Evolutionary conservation across 192 early-diverging fungal genomes (phyloP), one percentile per base, ranked within the genome.

Genomic region (Rhizoclosmatium globosum): DNA sequence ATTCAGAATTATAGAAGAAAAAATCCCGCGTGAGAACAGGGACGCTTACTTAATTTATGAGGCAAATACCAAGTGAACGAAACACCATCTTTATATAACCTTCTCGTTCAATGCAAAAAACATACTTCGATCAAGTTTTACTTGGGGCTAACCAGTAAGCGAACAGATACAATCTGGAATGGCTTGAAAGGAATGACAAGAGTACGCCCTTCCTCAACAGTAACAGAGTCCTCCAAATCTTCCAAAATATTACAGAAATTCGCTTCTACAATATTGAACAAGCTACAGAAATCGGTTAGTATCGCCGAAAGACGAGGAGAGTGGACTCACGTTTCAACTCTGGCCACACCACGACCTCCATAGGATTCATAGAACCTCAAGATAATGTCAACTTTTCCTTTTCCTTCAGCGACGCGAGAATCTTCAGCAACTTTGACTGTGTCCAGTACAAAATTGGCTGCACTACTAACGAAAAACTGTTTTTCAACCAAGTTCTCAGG

Each of bases 401-500:
- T 41, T 4, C 79, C 42, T 21, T 41, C 48, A 41, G 45, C n/a
- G 21, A 64, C 71, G 17, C 77, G 21, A n/a, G 86, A 68, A 61
- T 94, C 90, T 80, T 99, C 97, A 1, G 98, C 93, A 7, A 86
- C 79, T 83, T 99, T 99, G 74, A 99, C 85, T 0, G 94, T 94
- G 76, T 99, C 97, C 64, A 99, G 81, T n/a, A 99, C 90, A 17
- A 98, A 88, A 68, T 94, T 97, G 23, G 84, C 78, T 39, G 11
- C 19, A 23, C 58, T 69, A 6, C 70, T 68, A 23, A 39, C 64
- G 68, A 79, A 79, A 69, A 62, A 79, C 9, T 71, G 57, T 39
- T 21, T 85, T 82, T 21, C 82, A 82, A 53, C 85, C 80, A 61
- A 88, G 67, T 17, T 65, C 68, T 62, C 92, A 90, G 47, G 85